Evolutionary conservation across 2,329 filamentous ascomycete genomes (phyloP), one percentile per base, ranked within the genome.

Genomic region (Nemania bipapillata): DNA sequence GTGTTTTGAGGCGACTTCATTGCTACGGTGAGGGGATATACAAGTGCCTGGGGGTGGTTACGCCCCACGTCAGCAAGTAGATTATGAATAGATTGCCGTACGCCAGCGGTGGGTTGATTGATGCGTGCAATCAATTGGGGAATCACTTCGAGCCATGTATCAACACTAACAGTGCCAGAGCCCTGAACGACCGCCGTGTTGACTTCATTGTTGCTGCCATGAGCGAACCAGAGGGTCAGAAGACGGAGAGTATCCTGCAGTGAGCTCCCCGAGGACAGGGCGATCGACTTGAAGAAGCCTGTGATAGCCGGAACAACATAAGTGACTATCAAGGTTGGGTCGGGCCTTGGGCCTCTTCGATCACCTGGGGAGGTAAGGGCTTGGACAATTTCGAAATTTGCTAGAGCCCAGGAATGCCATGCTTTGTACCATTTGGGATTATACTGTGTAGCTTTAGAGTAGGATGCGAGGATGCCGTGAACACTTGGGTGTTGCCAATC

Each of bases 141-240:
- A 72, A 98, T 97, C 59, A 99, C 96, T 77, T 98, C 94, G 20
- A 99, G 88, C 96, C 96, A 99, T 0, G 95, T 98, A 80, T 99
- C 96, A 64, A 99, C 92, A 77, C 92, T 97, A 73, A 99, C 94
- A 42, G 92, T 92, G 0, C 91, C 87, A 72, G 97, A 96, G 4
- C 96, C 96, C 77, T 98, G 94, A 0, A 90, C 94, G 26, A 99
- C 92, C 17, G 92, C 92, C 17, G 87, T 84, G 75, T 95, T 97
- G 69, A 99, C 96, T 72, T 98, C 95, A 30, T 89, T 84, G 76
- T 93, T 90, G 24, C 93, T 92, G 60, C 96, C 96, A 76, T 99
- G 94, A 3, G 92, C 91, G 79, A 99, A 98, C 96, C 96, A 99
- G 8, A 99, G 83, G 0, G 96, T 98, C 52, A 99, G 86, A 50